A percentile compares a stretch with the other conserved stretches of the same genome.
These are phyloP conservation scores for Aaosphaeria arxii DNA, from an alignment of 2,329 filamentous ascomycete genomes.

Conservation along the genomic window DNA sequence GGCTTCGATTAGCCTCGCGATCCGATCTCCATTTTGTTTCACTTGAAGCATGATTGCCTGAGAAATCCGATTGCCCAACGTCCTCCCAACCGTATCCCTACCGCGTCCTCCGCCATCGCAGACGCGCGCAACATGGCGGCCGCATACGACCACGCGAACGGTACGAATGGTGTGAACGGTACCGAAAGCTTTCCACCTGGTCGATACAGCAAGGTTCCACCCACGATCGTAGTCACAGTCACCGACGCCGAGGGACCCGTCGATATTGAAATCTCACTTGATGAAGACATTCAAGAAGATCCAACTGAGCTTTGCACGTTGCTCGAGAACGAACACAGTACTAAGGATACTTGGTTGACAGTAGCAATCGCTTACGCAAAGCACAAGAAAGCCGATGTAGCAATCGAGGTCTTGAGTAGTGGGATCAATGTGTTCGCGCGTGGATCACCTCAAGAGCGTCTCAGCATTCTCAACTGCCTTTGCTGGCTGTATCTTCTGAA, in stretches of 20 bases:
- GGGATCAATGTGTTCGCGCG: constrained; percentile 70
- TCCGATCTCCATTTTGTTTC: no score
- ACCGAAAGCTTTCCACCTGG: constrained; percentile 37
- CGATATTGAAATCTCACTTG: constrained; percentile 88
- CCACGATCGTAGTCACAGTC: constrained; percentile 63
- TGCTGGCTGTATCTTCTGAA: constrained; percentile 93
- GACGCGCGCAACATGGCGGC: constrained; percentile 47
- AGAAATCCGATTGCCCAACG: no score
- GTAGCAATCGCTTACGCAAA: constrained; percentile 96
- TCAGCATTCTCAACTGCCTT: constrained; percentile 78
- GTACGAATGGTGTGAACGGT: constrained; percentile 53
- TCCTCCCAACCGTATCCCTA: no score
- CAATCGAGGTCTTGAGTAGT: constrained; percentile 67
- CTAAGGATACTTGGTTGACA: constrained; percentile 96
- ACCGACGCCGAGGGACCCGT: constrained; percentile 56
- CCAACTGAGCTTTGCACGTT: constrained; percentile 92
- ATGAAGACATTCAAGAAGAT: constrained; percentile 81
- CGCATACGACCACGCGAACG: constrained; percentile 44
- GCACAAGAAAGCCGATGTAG: constrained; percentile 86
- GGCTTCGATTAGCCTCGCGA: no score
- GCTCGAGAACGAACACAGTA: constrained; percentile 88
- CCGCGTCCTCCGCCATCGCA: no score
- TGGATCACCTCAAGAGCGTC: constrained; percentile 73
- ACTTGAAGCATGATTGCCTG: no score
- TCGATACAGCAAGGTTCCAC: constrained; percentile 62